phyloP scores from a whole-genome alignment of 2,329 filamentous ascomycete species.

The Zymoseptoria brevis region DNA sequence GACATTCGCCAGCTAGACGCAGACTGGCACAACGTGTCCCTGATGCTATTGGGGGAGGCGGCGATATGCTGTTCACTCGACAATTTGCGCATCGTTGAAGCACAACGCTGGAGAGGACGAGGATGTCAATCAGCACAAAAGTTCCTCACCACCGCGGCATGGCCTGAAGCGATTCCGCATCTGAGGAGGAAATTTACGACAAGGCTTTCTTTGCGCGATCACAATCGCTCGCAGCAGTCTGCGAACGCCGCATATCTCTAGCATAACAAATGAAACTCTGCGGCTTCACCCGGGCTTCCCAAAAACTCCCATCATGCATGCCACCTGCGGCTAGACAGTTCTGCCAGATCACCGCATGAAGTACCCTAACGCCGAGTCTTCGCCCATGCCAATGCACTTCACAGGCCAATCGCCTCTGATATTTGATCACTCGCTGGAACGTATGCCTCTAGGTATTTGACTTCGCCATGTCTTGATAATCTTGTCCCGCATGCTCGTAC shows the following conservation, averaged over 20 bases:
- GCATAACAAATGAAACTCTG: background rate
- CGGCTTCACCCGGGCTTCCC: background rate
- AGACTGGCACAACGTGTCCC: too few relatives aligned
- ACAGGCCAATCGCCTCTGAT: background rate
- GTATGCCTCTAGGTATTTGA: constrained; percentile 4
- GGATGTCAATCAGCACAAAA: too few relatives aligned
- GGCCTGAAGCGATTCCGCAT: too few relatives aligned
- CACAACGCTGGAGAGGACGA: too few relatives aligned
- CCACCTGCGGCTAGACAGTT: background rate
- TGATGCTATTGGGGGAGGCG: too few relatives aligned
- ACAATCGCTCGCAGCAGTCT: background rate
- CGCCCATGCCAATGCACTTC: background rate
- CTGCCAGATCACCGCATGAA: background rate
- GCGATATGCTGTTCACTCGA: too few relatives aligned
- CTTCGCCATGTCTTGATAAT: constrained; percentile 53
- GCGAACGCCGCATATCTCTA: background rate
- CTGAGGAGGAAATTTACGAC: too few relatives aligned
- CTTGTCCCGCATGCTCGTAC: constrained; percentile 64
- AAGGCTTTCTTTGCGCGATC: too few relatives aligned
- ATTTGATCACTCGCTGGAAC: too few relatives aligned
- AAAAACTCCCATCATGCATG: background rate
- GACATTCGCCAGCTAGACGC: too few relatives aligned
- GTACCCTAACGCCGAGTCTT: background rate
- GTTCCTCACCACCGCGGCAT: too few relatives aligned
- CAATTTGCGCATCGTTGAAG: too few relatives aligned